These are phyloP conservation scores for Elsinoe arachidis DNA, from an alignment of 2,329 filamentous ascomycete genomes.

Conservation along the genomic window DNA sequence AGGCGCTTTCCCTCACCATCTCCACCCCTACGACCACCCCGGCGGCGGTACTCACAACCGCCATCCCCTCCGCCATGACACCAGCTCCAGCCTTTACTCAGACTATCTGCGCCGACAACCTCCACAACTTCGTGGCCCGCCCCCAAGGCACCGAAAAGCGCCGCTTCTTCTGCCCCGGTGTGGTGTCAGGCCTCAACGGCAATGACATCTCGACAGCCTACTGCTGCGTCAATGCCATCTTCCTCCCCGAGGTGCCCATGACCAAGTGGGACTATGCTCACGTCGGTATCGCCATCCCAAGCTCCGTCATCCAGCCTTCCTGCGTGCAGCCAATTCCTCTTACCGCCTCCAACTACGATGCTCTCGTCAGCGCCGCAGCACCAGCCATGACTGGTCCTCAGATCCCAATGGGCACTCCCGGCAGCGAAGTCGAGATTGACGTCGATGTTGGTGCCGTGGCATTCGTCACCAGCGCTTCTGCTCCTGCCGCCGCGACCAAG, in stretches of 20 bases:
- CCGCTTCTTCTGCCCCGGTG: slow-evolving; percentile 5
- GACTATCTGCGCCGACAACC: slow-evolving; percentile 2
- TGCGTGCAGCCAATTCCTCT: slow-evolving; percentile 7
- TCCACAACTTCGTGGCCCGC: slow-evolving; percentile 2
- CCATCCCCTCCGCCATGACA: slow-evolving; percentile 4
- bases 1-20: slow-evolving; percentile 1
- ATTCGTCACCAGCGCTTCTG: background rate
- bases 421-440: background rate
- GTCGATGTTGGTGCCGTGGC: background rate
- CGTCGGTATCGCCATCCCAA: background rate
- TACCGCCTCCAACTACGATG: background rate
- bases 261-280: slow-evolving; percentile 6
- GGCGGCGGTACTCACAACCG: background rate
- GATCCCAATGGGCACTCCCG: slow-evolving; percentile 2
- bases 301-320: background rate
- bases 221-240: slow-evolving; percentile 10
- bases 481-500: background rate
- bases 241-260: slow-evolving; percentile 2
- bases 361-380: background rate
- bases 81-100: background rate
- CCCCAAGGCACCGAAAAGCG: background rate
- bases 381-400: slow-evolving; percentile 4
- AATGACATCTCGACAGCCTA: slow-evolving; percentile 3
- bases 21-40: background rate
- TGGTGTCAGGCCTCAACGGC: slow-evolving; percentile 1